Evolutionary conservation across 2,329 filamentous ascomycete genomes (phyloP).

Genomic region (Triangularia setosa): DNA sequence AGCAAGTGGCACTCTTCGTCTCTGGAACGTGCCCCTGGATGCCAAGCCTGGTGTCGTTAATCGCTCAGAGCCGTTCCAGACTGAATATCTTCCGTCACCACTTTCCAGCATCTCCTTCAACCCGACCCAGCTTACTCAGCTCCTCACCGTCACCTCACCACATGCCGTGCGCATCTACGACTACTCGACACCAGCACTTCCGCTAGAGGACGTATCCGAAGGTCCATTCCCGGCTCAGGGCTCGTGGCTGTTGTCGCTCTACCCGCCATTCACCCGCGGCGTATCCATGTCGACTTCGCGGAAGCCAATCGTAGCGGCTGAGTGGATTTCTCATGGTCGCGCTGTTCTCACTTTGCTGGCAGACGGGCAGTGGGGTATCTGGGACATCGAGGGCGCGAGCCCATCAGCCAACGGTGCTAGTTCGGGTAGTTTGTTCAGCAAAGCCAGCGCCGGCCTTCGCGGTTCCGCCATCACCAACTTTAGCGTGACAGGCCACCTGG

Average conservation of each 20-base stretch:
- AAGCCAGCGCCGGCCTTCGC: constrained; percentile 48
- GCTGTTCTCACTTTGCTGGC: constrained; percentile 56
- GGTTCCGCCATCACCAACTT: constrained; percentile 58
- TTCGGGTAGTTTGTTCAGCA: constrained; percentile 43
- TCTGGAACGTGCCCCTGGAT: constrained; percentile 56
- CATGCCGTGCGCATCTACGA: constrained; percentile 61
- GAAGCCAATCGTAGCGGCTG: constrained; percentile 59
- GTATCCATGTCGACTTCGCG: constrained; percentile 40
- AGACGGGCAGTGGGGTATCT: constrained; percentile 65
- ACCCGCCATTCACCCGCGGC: constrained; percentile 51
- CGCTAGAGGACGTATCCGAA: constrained; percentile 47
- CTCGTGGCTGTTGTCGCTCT: constrained; percentile 62
- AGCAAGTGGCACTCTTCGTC: constrained; percentile 53
- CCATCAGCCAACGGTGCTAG: constrained; percentile 33
- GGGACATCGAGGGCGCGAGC: constrained; percentile 59
- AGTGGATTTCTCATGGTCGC: constrained; percentile 58
- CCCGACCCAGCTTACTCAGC: constrained; percentile 53
- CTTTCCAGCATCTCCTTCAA: constrained; percentile 58
- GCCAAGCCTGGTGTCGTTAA: constrained; percentile 34
- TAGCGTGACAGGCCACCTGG: constrained; percentile 55
- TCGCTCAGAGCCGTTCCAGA: constrained; percentile 53
- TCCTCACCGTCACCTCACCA: constrained; percentile 52
- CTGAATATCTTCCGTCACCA: constrained; percentile 53
- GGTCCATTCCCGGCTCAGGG: constrained; percentile 54
- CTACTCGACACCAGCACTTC: constrained; percentile 51